Conservation (phyloP, 441 rosid genomes). For the Erodium chrysanthum region DNA sequence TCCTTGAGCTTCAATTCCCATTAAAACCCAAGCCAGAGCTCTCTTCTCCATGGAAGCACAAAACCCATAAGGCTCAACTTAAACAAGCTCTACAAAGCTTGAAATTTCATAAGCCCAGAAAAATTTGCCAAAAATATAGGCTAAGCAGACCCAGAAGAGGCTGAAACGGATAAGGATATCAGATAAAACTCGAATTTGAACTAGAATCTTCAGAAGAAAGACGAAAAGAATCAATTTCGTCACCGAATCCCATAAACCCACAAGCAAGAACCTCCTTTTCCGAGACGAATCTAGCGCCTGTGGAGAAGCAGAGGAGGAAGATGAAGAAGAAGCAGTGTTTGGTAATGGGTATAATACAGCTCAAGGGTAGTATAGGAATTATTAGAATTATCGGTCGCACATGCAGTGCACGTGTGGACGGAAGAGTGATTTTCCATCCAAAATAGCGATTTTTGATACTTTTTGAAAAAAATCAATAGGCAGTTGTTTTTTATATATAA, state of each 20-base stretch:
- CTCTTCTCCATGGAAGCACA: constrained; percentile 1
- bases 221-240: constrained; percentile 32
- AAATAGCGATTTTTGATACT: too few relatives aligned
- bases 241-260: constrained; percentile 25
- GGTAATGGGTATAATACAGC: too few relatives aligned
- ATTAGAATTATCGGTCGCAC: too few relatives aligned
- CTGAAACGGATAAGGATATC: background rate
- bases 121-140: background rate
- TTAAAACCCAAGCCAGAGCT: background rate
- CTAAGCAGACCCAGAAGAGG: background rate
- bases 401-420: too few relatives aligned
- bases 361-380: too few relatives aligned
- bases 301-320: too few relatives aligned
- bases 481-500: too few relatives aligned
- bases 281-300: constrained; percentile 19
- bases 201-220: constrained; percentile 44
- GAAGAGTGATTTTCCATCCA: too few relatives aligned
- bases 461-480: too few relatives aligned
- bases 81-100: background rate
- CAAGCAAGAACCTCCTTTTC: constrained; percentile 7
- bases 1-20: constrained; percentile 5
- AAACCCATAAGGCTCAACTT: background rate
- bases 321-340: too few relatives aligned
- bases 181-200: constrained; percentile 21
- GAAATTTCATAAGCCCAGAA: background rate